Evolutionary conservation across 805 yeast species (phyloP).

Genomic region (Candida hispaniensis): DNA sequence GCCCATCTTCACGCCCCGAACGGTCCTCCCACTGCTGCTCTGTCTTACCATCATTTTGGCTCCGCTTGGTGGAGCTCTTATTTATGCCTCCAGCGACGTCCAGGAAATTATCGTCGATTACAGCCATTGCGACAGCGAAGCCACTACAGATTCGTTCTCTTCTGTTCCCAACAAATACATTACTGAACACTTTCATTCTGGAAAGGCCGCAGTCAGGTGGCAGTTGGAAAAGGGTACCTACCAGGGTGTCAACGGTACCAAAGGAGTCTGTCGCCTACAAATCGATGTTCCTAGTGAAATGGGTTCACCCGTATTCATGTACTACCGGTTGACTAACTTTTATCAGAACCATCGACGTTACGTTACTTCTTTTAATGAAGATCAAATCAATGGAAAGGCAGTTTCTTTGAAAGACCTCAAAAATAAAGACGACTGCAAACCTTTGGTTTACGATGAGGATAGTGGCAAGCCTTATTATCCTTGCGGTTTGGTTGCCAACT

Average conservation of each 20-base stretch:
- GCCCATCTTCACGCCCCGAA: slow-evolving; percentile 84
- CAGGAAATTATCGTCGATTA: slow-evolving; percentile 69
- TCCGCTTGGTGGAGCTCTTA: slow-evolving; percentile 80
- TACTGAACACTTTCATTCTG: slow-evolving; percentile 45
- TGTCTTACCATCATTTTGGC: slow-evolving; percentile 69
- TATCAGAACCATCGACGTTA: slow-evolving; percentile 92
- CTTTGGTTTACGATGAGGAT: slow-evolving; percentile 41
- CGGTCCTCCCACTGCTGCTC: slow-evolving; percentile 77
- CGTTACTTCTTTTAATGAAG: slow-evolving; percentile 71
- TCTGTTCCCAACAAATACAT: slow-evolving; percentile 34
- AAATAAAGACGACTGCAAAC: slow-evolving; percentile 46
- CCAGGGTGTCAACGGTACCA: slow-evolving; percentile 20
- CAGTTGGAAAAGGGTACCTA: slow-evolving; percentile 33
- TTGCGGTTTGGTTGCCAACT: slow-evolving; percentile 91
- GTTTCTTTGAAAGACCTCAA: slow-evolving; percentile 42
- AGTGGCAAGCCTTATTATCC: slow-evolving; percentile 75
- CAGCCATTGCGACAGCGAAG: slow-evolving; percentile 50
- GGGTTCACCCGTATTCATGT: slow-evolving; percentile 60
- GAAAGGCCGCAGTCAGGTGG: slow-evolving; percentile 45
- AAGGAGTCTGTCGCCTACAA: slow-evolving; percentile 51
- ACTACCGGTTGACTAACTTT: slow-evolving; percentile 81
- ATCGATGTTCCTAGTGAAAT: slow-evolving; percentile 66
- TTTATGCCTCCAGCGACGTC: slow-evolving; percentile 67
- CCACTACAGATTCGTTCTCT: slow-evolving; percentile 46
- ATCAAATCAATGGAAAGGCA: slow-evolving; percentile 71